Evolutionary conservation across 2,329 filamentous ascomycete species (phyloP), one percentile per base, ranked within the genome.

Genomic region (Penicillium sp.): DNA sequence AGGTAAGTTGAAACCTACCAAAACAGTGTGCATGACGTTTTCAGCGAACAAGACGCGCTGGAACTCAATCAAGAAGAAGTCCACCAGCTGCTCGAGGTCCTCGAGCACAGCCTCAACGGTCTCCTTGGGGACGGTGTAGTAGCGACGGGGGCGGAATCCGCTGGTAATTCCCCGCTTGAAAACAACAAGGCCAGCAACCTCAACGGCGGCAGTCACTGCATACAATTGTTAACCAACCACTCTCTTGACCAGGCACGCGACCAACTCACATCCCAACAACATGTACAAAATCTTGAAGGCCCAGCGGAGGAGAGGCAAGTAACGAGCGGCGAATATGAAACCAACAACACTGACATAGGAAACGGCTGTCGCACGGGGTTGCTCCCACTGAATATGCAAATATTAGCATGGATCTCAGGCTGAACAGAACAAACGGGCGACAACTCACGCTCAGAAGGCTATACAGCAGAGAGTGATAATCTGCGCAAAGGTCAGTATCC

Each of bases 31-130:
- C 51, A 77, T 75, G 47, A 84, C 73, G 60, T 85, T 85, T 75
- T 86, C 82, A 28, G 80, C 82, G 60, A 84, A 86, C 51, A 85
- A 66, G 55, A 85, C 76, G 50, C 82, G 78, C 73, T 86, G 82
- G 64, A 82, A 80, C 65, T 86, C 82, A 55, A 86, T 83, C 58
- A 85, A 76, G 69, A 84, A 82, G 72, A 86, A 86, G 73, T 85
- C 84, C 70, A 81, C 75, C 46, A 86, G 72, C 70, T 85, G 81
- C 66, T 82, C 80, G 12, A 83, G 64, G 64, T 85, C 82, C 56
- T 82, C 81, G 41, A 82, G 70, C 18, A 81, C 69, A 50, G 76
- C 78, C 66, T 85, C 82, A 30, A 84, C 74, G 41, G 79, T 80
- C 59, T 84, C 82, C 65, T 81, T 81, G 30, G 81, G 80, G 50